Base-by-base conservation (phyloP, 1,284 basidiomycete genomes). In the Ustilago trichophora region DNA sequence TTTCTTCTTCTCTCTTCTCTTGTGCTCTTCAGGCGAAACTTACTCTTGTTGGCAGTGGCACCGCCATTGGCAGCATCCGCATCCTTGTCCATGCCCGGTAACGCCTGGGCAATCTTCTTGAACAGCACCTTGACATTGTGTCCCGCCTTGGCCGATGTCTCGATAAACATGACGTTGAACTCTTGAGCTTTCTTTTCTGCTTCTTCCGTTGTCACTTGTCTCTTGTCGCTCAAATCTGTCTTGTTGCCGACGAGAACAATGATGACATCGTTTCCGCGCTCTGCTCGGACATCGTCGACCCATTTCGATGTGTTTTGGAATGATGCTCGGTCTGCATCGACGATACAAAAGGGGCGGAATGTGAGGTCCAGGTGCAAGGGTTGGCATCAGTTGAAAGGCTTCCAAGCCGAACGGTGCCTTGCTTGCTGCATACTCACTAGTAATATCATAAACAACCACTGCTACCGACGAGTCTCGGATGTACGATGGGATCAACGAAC, bases 201-300 rank as follows among this genome's bases (percentile, higher is more conserved):
- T 80, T 98, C 95, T 82, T 99, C 96, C 6, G 94, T 87, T 6
- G 95, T 98, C n/a, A 99, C 95, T 89, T 98, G 93, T 69, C 78
- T 66, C 73, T 80, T 79, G 54, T 80, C 78, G 51, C 64, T 73
- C 54, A 80, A 84, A 84, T 99, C 96, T 16, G 96, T 96, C 86
- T 99, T 99, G 85, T 99, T 99, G 43, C 96, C 96, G 7, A 98
- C 96, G 13, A 99, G 85, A 15, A 98, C 95, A 73, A 99, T 97
- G 77, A 98, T 98, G 27, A 99, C 96, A 80, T 99, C 96, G 83
- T 90, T 92, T 59, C 96, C 96, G 77, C 96, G 86, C 83, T 99
- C 96, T 64, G 93, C 95, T 52, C 94, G 88, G 32, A 99, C 96
- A 78, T 99, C 96, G 82, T 98, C 96, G 84, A 99, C 95, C 96